A percentile compares a stretch with the other conserved stretches of the same genome.
phyloP scores from a whole-genome alignment of 1,284 basidiomycete species.

The Bondarzewia mesenterica region DNA sequence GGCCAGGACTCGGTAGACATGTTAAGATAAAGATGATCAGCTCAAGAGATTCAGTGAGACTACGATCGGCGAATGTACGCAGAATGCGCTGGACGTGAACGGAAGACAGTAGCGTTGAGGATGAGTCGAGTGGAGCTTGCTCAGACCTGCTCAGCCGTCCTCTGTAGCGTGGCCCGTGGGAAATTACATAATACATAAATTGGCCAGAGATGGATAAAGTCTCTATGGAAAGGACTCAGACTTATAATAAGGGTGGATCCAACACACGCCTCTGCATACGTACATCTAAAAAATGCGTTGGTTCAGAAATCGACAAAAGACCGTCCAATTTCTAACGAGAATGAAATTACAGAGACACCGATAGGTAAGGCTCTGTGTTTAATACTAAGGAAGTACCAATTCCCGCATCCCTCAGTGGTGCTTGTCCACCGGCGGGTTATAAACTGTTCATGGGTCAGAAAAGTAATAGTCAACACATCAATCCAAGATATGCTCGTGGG shows the following conservation, averaged over 20 bases:
- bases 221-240: not conserved
- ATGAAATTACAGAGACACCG: constrained; percentile 7
- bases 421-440: constrained; percentile 44
- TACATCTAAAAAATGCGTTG: too few relatives aligned
- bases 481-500: constrained; percentile 2
- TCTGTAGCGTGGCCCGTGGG: not conserved
- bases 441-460: constrained; percentile 29
- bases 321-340: not conserved
- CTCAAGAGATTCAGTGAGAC: not conserved
- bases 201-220: not conserved
- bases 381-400: not conserved
- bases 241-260: too few relatives aligned
- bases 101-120: not conserved
- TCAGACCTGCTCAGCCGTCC: not conserved
- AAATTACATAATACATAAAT: not conserved
- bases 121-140: not conserved
- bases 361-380: constrained; percentile 7
- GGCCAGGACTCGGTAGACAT: constrained; percentile 30
- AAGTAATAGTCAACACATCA: not conserved
- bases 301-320: not conserved
- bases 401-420: constrained; percentile 14
- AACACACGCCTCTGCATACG: too few relatives aligned
- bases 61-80: too few relatives aligned
- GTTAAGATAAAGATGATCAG: not conserved
- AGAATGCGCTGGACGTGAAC: not conserved